Evolutionary conservation across 1,139 yeast genomes (phyloP).

Genomic region (Yamadazyma kanchanaburiensis): DNA sequence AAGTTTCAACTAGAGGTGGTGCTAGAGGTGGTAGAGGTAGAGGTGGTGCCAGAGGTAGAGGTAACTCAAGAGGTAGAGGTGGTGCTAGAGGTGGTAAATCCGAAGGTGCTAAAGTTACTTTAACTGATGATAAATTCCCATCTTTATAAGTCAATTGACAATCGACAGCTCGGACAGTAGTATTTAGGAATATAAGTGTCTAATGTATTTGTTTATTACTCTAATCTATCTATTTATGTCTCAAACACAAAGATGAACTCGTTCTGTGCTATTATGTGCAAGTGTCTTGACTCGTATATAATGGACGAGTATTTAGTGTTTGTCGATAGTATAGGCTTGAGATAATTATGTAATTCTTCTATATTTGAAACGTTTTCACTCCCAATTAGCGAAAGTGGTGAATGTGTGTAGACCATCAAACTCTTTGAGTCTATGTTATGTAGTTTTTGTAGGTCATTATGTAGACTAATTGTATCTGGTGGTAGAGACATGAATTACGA

Average conservation of each 20-base stretch:
- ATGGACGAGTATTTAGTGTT: slow-evolving; percentile 9
- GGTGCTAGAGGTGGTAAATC: slow-evolving; percentile 32
- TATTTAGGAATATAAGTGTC: too few relatives aligned
- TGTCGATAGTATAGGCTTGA: slow-evolving; percentile 7
- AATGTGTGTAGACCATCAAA: slow-evolving; percentile 1
- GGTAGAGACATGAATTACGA: too few relatives aligned
- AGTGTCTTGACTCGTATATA: slow-evolving; percentile 3
- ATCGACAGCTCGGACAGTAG: neutral
- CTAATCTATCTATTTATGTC: too few relatives aligned
- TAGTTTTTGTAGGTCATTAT: neutral
- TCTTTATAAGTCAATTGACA: slow-evolving; percentile 32
- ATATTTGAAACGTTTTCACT: too few relatives aligned
- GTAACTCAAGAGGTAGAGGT: slow-evolving; percentile 18
- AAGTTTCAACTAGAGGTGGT: slow-evolving; percentile 8
- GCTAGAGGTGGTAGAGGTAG: slow-evolving; percentile 13
- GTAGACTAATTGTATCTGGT: neutral
- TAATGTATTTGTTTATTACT: too few relatives aligned
- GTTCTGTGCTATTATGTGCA: slow-evolving; percentile 8
- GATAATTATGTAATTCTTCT: neutral
- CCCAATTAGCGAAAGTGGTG: too few relatives aligned
- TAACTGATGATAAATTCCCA: slow-evolving; percentile 63
- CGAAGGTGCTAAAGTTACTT: slow-evolving; percentile 30
- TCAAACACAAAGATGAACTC: slow-evolving; percentile 11
- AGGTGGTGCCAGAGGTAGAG: slow-evolving; percentile 14
- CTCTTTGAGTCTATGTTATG: neutral